phyloP scores from a whole-genome alignment of 83 land plant genomes.

The Picea abies region DNA sequence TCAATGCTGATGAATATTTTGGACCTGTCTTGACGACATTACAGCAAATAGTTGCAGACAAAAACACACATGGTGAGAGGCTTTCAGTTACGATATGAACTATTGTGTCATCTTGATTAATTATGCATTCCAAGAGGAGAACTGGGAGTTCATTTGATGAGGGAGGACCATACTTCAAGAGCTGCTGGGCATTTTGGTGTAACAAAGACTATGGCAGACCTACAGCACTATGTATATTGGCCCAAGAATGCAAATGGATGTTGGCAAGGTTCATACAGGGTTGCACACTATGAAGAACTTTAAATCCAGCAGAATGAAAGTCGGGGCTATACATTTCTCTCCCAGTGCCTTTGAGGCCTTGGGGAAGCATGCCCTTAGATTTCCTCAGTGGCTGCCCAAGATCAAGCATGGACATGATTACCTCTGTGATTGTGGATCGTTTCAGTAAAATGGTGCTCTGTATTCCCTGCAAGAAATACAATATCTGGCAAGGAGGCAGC shows the following conservation, averaged over 20 bases:
- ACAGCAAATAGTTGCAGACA: neutral
- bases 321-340: neutral
- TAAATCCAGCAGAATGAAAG: neutral
- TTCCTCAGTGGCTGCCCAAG: neutral
- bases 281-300: neutral
- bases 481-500: neutral
- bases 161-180: neutral
- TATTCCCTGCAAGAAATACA: neutral
- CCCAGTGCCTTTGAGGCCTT: neutral
- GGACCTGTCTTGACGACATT: neutral
- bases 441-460: neutral
- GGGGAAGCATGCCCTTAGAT: neutral
- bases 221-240: neutral
- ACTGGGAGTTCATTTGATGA: neutral
- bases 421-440: neutral
- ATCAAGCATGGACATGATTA: neutral
- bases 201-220: neutral
- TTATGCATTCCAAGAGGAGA: neutral
- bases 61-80: too few species aligned
- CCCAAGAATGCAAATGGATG: neutral
- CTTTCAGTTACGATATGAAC: neutral
- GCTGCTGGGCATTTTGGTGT: neutral
- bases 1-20: neutral
- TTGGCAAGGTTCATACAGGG: neutral
- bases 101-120: neutral